Evolutionary conservation across 192 early-diverging fungal species (phyloP), one percentile per base, ranked within the genome.

Genomic region (Entomortierella lignicola): DNA sequence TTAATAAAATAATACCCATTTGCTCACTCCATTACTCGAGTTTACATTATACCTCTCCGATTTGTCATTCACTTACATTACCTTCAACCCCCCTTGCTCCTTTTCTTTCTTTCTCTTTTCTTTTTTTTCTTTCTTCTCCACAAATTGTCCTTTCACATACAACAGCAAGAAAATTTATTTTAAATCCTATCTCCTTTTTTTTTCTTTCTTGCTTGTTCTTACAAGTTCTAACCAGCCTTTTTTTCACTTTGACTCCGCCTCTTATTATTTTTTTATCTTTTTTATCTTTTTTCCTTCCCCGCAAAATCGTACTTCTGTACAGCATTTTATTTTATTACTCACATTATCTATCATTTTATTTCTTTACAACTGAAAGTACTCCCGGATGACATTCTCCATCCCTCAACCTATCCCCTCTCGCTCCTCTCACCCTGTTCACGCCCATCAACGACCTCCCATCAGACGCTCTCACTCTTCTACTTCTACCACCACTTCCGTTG

Each of bases 381-480:
- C 37, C 71, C 61, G 65, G 48, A 77, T 77, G 74, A 77, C 74
- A 55, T 69, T 77, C 56, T 77, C 74, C 47, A 69, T 63, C 47
- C 74, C 74, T 17, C 74, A 77, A 41, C 74, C 74, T 69, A 77
- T 77, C 53, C 74, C 74, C 4, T 69, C 74, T 29, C 74, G 74
- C n/a, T 77, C 74, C 55, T 69, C 74, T 25, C 74, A 69, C 55
- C 74, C 74, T 10, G 66, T 64, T 32, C 72, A 67, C 34, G 60
- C 74, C 0, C 74, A 77, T 41, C 74, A 77, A 59, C 74, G 74
- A 11, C 74, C 74, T 10, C 29, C 66, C 15, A 58, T 77, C 61
- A 66, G 66, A 59, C 74, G 74, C 37, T 64, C 74, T 18, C 74
- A 69, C 23, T 77, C 74, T 29, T 60, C 69, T 18, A 64, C 26